Percentiles rank a stretch among this genome's conserved stretches.
phyloP scores from a whole-genome alignment of 257 asterid species.

The Forsythia viridissima region DNA sequence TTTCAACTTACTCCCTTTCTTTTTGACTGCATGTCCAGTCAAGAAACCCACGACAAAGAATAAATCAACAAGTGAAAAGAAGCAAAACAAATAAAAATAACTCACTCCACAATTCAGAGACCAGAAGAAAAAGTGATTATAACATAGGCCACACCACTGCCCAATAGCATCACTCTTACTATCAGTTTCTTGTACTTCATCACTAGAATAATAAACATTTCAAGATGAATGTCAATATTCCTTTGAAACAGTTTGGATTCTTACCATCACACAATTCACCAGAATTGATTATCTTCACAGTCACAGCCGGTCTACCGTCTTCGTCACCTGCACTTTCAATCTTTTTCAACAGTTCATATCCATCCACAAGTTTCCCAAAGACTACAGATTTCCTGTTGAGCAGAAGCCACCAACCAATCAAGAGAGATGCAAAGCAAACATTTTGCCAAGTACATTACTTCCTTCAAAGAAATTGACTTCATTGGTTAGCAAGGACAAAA shows the following conservation, averaged over 20 bases:
- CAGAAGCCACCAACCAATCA: slow-evolving; percentile 24
- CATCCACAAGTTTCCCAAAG: slow-evolving; percentile 90
- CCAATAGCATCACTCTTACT: neutral
- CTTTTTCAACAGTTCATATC: slow-evolving; percentile 78
- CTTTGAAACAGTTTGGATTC: slow-evolving; percentile 22
- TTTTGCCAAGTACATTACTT: neutral
- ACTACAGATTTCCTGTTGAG: slow-evolving; percentile 77
- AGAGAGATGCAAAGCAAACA: neutral
- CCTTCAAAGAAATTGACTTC: neutral
- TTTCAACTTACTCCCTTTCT: slow-evolving; percentile 34
- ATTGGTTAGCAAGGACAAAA: neutral
- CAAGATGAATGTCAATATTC: neutral
- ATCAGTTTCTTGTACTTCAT: neutral
- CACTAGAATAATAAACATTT: neutral
- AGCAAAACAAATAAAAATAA: neutral
- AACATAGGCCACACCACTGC: neutral
- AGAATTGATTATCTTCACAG: slow-evolving; percentile 84
- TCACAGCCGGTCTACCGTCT: slow-evolving; percentile 82
- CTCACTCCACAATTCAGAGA: neutral
- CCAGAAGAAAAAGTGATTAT: neutral
- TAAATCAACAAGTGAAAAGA: neutral
- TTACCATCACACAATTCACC: slow-evolving; percentile 86
- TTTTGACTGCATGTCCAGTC: slow-evolving; percentile 29
- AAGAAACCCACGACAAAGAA: neutral
- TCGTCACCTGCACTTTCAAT: slow-evolving; percentile 87